Evolutionary conservation across 495 filamentous ascomycete species (phyloP).

Genomic region (Collariella sp.): DNA sequence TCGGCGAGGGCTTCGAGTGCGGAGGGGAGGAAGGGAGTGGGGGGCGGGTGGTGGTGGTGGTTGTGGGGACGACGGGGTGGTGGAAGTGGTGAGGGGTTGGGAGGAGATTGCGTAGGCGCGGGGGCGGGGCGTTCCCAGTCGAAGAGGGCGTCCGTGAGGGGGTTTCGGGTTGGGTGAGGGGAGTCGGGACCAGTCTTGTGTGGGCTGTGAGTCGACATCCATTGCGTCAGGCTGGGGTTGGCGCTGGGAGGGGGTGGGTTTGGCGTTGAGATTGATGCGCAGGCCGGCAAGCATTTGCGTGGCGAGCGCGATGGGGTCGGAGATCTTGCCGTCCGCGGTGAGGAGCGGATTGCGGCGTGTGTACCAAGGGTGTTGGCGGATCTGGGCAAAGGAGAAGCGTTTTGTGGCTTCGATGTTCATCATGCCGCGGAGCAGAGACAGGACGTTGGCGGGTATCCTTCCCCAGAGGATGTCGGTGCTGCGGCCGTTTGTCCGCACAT

Average conservation of each 20-base stretch:
- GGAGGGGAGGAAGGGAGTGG: not conserved
- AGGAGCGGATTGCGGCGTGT: conserved; percentile 74
- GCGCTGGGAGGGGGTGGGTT: conserved; percentile 47
- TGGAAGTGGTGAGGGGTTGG: conserved; percentile 37
- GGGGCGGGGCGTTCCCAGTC: conserved; percentile 62
- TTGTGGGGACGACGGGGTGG: conserved; percentile 21
- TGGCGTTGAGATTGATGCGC: conserved; percentile 78
- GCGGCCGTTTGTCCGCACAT: conserved; percentile 65
- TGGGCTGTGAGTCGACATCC: conserved; percentile 44
- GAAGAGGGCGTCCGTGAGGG: conserved; percentile 57
- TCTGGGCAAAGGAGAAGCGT: conserved; percentile 80
- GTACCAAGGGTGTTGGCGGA: conserved; percentile 92
- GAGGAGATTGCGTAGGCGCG: conserved; percentile 48
- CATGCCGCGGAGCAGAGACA: conserved; percentile 91
- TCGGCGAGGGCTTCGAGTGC: conserved; percentile 63
- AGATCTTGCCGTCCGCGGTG: conserved; percentile 60
- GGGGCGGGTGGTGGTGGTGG: not conserved
- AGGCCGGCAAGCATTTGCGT: conserved; percentile 89
- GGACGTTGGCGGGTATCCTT: conserved; percentile 61
- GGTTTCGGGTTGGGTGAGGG: conserved; percentile 70
- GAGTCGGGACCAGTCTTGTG: conserved; percentile 25
- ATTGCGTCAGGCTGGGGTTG: conserved; percentile 42
- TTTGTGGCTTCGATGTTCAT: conserved; percentile 66
- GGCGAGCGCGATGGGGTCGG: conserved; percentile 72
- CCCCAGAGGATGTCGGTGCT: conserved; percentile 82